Percentiles rank a stretch among this genome's conserved stretches.
Conservation (phyloP, 768 basidiomycete species). For the Clavulina sp. region DNA sequence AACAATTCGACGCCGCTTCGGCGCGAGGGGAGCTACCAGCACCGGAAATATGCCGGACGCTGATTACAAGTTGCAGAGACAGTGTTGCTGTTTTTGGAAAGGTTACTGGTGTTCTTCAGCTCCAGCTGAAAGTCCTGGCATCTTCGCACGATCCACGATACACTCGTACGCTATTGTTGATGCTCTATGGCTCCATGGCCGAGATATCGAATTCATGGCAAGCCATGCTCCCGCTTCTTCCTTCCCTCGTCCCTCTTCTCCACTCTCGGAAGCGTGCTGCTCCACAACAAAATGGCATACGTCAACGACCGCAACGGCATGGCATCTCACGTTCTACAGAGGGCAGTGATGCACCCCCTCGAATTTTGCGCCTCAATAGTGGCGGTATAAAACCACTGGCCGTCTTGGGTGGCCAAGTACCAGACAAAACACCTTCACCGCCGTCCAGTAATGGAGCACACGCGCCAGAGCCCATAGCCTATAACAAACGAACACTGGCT, state of each 20-base stretch:
- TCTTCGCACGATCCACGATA: constrained; percentile 70
- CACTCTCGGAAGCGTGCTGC: constrained; percentile 4
- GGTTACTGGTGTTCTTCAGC: constrained; percentile 62
- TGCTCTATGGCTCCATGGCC: constrained; percentile 75
- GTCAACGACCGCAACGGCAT: background rate
- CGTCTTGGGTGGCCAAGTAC: background rate
- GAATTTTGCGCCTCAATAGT: background rate
- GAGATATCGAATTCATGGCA: constrained; percentile 83
- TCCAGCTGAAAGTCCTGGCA: constrained; percentile 65
- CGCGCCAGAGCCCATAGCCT: constrained; percentile 5
- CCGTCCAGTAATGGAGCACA: background rate
- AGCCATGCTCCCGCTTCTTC: constrained; percentile 50
- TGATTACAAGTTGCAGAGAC: constrained; percentile 73
- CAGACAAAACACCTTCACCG: no score
- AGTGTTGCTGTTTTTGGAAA: constrained; percentile 71
- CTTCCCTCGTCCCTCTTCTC: constrained; percentile 49
- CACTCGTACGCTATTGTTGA: constrained; percentile 67
- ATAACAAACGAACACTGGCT: constrained; percentile 3
- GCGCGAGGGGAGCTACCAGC: constrained; percentile 46
- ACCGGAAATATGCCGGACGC: constrained; percentile 48
- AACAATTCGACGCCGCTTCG: constrained; percentile 75
- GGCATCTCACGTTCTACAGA: background rate
- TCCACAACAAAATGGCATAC: background rate
- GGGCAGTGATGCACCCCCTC: background rate
- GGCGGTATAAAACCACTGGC: background rate